These are phyloP conservation scores for Aspergillus fumigatiaffinis DNA, from an alignment of 2,329 filamentous ascomycete species.

Conservation along the genomic window DNA sequence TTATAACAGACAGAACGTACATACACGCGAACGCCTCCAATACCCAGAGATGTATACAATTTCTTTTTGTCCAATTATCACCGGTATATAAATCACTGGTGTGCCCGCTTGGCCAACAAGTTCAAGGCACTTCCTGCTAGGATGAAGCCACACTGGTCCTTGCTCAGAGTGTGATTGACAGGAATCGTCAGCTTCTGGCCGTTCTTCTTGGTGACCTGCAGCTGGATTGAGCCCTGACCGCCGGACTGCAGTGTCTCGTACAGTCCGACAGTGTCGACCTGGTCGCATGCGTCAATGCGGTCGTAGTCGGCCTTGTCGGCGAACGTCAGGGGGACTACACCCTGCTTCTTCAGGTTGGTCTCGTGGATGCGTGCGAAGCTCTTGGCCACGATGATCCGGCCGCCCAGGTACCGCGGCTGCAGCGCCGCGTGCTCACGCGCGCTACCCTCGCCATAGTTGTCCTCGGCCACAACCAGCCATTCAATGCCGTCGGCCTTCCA, in stretches of 20 bases:
- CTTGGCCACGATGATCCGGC: conserved; percentile 77
- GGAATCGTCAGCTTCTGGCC: conserved; percentile 67
- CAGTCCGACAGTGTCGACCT: conserved; percentile 76
- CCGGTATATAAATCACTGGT: neutral
- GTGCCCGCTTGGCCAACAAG: conserved; percentile 65
- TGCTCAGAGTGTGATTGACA: conserved; percentile 82
- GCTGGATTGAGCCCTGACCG: conserved; percentile 19
- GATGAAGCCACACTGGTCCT: conserved; percentile 89
- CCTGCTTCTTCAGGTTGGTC: conserved; percentile 96
- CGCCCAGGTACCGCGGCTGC: conserved; percentile 86
- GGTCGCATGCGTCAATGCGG: conserved; percentile 74
- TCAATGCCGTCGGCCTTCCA: conserved; percentile 74
- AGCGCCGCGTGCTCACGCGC: conserved; percentile 86
- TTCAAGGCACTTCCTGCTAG: conserved; percentile 93
- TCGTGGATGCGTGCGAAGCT: conserved; percentile 90
- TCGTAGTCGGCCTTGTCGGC: conserved; percentile 86
- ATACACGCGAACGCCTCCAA: neutral
- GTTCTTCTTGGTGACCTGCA: conserved; percentile 21
- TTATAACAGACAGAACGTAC: neutral
- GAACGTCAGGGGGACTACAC: conserved; percentile 90
- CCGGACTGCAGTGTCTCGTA: conserved; percentile 65
- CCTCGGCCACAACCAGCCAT: conserved; percentile 95
- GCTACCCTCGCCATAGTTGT: conserved; percentile 93
- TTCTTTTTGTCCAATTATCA: neutral
- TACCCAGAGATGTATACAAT: neutral